Conservation (phyloP, 371 early-diverging fungal genomes). For the Blakeslea trispora region DNA sequence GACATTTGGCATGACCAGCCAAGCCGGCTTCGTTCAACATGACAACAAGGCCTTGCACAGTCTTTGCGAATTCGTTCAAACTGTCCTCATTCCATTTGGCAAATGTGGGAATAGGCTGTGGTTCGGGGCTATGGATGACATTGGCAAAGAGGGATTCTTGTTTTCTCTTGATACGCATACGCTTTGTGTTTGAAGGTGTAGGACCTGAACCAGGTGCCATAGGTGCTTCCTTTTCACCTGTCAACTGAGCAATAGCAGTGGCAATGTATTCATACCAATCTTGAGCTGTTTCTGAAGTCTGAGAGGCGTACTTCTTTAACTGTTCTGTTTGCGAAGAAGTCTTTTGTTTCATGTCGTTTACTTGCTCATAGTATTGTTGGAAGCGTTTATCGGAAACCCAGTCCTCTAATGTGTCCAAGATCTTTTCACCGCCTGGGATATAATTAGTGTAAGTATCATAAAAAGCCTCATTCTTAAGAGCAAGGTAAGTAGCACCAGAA, state of each 20-base stretch:
- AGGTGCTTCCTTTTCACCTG: constrained; percentile 34
- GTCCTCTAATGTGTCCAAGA: constrained; percentile 45
- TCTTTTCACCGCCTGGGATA: constrained; percentile 46
- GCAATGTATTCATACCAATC: constrained; percentile 43
- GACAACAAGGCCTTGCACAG: constrained; percentile 32
- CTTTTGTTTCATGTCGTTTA: constrained; percentile 22
- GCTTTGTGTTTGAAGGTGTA: constrained; percentile 18
- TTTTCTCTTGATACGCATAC: constrained; percentile 12
- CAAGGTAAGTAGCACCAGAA: constrained; percentile 44
- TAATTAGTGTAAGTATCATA: constrained; percentile 47
- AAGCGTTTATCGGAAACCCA: constrained; percentile 29
- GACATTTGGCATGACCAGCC: constrained; percentile 42
- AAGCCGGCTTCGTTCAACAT: constrained; percentile 47
- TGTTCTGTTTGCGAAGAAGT: constrained; percentile 19
- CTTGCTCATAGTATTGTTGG: constrained; percentile 28
- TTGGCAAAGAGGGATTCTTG: constrained; percentile 34
- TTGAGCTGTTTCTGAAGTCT: constrained; percentile 33
- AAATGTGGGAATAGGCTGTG: constrained; percentile 29
- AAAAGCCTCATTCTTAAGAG: constrained; percentile 47
- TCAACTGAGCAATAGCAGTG: constrained; percentile 37
- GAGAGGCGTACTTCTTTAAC: constrained; percentile 19
- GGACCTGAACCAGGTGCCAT: constrained; percentile 25
- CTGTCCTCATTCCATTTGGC: constrained; percentile 14
- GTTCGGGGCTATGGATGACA: constrained; percentile 30
- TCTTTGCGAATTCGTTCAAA: constrained; percentile 34